Evolutionary conservation across 2,329 filamentous ascomycete genomes (phyloP).

Genomic region (Venturia pyrina): DNA sequence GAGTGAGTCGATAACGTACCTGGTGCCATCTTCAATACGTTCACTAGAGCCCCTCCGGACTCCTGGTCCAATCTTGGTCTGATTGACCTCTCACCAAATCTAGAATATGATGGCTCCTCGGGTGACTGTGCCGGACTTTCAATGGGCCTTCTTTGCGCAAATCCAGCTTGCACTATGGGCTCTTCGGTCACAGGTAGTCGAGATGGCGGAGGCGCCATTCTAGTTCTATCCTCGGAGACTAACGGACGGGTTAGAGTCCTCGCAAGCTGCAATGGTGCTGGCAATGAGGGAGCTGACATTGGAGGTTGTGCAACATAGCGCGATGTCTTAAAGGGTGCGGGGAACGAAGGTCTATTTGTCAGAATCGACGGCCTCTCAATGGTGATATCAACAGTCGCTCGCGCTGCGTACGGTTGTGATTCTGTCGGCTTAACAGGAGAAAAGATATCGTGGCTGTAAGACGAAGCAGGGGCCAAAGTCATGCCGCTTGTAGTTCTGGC

Average conservation of each 20-base stretch:
- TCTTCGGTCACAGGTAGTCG: neutral
- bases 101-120: neutral
- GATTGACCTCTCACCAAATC: neutral
- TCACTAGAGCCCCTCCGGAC: neutral
- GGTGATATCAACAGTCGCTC: neutral
- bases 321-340: neutral
- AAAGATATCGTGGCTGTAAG: slow-evolving; percentile 8
- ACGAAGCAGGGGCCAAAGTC: neutral
- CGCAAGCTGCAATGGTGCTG: neutral
- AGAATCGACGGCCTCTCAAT: neutral
- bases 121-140: neutral
- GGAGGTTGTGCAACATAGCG: neutral
- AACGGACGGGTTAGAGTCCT: slow-evolving; percentile 1
- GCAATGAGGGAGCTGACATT: slow-evolving; percentile 2
- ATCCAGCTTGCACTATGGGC: neutral
- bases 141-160: neutral
- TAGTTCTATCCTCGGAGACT: slow-evolving; percentile 3
- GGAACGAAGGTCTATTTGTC: slow-evolving; percentile 2
- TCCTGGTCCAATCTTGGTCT: neutral
- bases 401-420: neutral
- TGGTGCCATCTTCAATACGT: neutral
- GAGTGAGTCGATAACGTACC: neutral
- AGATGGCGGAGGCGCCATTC: neutral
- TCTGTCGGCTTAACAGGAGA: slow-evolving; percentile 6
- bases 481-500: neutral